Evolutionary conservation across 2,329 filamentous ascomycete species (phyloP).

Genomic region (Tolypocladium ovalisporum): DNA sequence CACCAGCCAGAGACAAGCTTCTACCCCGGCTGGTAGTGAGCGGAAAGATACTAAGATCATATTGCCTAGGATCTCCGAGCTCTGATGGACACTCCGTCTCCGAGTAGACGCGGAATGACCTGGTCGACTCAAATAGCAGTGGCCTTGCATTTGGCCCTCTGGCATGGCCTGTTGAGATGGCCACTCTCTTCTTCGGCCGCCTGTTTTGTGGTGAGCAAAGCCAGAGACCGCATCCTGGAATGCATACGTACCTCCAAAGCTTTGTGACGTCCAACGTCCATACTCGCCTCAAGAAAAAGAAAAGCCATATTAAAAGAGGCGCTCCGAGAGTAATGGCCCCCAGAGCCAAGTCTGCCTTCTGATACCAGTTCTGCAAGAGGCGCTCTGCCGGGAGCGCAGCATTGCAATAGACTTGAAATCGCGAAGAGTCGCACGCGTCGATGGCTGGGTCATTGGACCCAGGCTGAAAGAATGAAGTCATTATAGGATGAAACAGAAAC

Average conservation of each 20-base stretch:
- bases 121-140: not conserved
- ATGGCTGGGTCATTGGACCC: slow-evolving; percentile 16
- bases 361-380: slow-evolving; percentile 14
- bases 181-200: not conserved
- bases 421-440: slow-evolving; percentile 9
- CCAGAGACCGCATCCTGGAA: not conserved
- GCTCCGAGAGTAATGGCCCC: slow-evolving; percentile 11
- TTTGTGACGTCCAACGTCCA: not conserved
- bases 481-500: slow-evolving; percentile 6
- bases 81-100: not conserved
- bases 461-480: slow-evolving; percentile 24
- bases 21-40: not conserved
- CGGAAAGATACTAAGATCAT: not conserved
- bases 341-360: slow-evolving; percentile 15
- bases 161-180: not conserved
- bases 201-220: not conserved
- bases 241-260: not conserved
- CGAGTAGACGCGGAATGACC: not conserved
- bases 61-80: not conserved
- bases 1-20: not conserved
- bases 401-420: slow-evolving; percentile 21
- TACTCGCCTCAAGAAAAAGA: not conserved
- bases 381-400: slow-evolving; percentile 9
- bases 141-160: not conserved
- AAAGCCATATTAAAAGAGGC: slow-evolving; percentile 8